Percentiles rank a stretch among this genome's conserved stretches.
Conservation (phyloP, 1,139 yeast species). For the Geotrichum aggregatum region DNA sequence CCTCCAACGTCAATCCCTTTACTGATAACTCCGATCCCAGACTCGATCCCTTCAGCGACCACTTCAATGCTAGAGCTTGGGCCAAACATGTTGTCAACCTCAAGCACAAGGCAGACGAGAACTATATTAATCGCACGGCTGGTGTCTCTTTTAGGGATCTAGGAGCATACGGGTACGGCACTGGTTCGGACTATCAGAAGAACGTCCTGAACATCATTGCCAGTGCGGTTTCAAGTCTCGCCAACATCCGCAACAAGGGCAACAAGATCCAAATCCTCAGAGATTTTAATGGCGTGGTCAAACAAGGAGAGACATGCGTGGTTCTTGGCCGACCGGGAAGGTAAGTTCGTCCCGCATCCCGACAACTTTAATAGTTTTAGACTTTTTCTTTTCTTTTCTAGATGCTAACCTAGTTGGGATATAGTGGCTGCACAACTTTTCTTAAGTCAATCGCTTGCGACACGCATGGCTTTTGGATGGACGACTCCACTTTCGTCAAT, state of each 20-base stretch:
- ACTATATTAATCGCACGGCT: constrained; percentile 48
- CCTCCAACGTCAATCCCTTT: constrained; percentile 19
- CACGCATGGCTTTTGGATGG: constrained; percentile 66
- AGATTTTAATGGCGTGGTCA: constrained; percentile 62
- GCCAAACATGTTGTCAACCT: constrained; percentile 62
- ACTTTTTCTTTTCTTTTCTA: background rate
- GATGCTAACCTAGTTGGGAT: constrained; percentile 36
- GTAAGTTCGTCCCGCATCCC: constrained; percentile 13
- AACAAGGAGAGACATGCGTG: constrained; percentile 70
- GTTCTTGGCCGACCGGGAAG: constrained; percentile 75
- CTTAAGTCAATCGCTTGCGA: constrained; percentile 65
- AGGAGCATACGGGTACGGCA: constrained; percentile 69
- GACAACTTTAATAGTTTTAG: background rate
- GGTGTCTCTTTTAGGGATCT: constrained; percentile 68
- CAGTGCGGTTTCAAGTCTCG: constrained; percentile 28
- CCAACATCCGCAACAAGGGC: constrained; percentile 27
- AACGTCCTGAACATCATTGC: constrained; percentile 54
- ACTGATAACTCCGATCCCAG: constrained; percentile 11
- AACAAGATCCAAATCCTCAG: constrained; percentile 54
- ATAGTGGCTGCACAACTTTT: constrained; percentile 67
- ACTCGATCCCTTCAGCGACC: constrained; percentile 52
- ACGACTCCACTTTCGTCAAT: constrained; percentile 44
- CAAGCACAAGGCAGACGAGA: constrained; percentile 55
- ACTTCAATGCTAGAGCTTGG: constrained; percentile 66
- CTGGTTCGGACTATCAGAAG: constrained; percentile 75